Percentiles rank a stretch among this genome's conserved stretches.
These are phyloP conservation scores for Amaranthus cruentus DNA, from an alignment of 148 eudicot species.

Conservation along the genomic window DNA sequence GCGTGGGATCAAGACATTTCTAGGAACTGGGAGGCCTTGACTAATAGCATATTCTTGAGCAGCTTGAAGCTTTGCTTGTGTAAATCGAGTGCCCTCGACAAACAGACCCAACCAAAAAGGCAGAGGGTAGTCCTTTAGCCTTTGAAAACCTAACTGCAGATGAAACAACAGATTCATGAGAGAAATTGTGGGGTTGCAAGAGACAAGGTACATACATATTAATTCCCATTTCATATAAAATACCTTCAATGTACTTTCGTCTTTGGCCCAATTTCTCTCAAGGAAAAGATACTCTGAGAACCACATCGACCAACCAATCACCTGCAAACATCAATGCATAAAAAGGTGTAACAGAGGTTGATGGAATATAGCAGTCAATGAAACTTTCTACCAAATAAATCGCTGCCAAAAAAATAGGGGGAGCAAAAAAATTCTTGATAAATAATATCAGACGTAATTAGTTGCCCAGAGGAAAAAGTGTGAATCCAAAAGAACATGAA, in stretches of 20 bases:
- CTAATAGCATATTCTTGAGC: slow-evolving; percentile 97
- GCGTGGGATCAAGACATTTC: slow-evolving; percentile 84
- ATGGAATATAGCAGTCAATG: slow-evolving; percentile 2
- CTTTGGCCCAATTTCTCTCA: slow-evolving; percentile 89
- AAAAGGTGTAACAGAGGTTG: background rate
- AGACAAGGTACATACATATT: background rate
- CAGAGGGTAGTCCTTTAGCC: slow-evolving; percentile 71
- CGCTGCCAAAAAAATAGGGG: background rate
- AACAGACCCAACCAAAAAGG: slow-evolving; percentile 97
- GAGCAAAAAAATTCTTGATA: background rate
- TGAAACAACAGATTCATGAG: slow-evolving; percentile 16
- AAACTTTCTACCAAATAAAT: background rate
- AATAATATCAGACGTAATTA: too few species aligned
- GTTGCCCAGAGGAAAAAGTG: background rate
- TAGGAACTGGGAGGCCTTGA: slow-evolving; percentile 73
- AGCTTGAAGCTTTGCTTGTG: slow-evolving; percentile 82
- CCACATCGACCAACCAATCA: slow-evolving; percentile 99
- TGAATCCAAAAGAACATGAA: too few species aligned
- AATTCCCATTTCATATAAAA: background rate
- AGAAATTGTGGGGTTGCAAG: slow-evolving; percentile 12
- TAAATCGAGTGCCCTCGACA: slow-evolving; percentile 94
- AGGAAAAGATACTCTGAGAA: slow-evolving; percentile 85
- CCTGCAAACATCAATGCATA: slow-evolving; percentile 37
- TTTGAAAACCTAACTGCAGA: slow-evolving; percentile 69
- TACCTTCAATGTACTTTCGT: slow-evolving; percentile 72